Base-by-base conservation (phyloP, 768 basidiomycete genomes). In the Suillus lakei region DNA sequence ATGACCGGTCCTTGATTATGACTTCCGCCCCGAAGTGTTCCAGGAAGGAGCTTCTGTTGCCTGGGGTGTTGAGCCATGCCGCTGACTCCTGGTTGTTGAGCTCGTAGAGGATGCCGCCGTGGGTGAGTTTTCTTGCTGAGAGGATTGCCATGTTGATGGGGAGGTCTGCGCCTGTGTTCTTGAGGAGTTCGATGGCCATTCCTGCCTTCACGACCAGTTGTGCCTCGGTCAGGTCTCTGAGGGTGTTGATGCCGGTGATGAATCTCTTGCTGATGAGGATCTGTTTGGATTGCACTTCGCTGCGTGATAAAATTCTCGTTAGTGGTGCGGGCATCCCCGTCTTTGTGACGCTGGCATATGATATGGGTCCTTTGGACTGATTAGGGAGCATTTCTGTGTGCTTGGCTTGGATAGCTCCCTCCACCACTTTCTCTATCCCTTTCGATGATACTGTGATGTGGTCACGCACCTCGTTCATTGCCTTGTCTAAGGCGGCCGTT, bases 41-140 rank as follows among this genome's bases (percentile, higher is more conserved):
- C 1, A 67, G 63, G 51, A 74, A 72, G 0, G 36, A 16, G 8
- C 58, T 32, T 34, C 68, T 59, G 10, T 62, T 61, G 2, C 64
- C 46, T 0, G 63, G 36, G 0, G 32, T 30, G 15, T 53, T 48
- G 1, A 75, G 43, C 76, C 76, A 76, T 1, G 54, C 30, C 0
- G 64, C 70, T 0, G 67, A 66, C 15, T 62, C 59, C 9, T 39
- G 48, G 10, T 65, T 30, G 44, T 60, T 64, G 4, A 75, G 28
- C 21, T 72, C 67, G 7, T 67, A 62, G 1, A 73, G 15, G 0
- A 75, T 54, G 0, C 67, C 68, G 0, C 72, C 71, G 13, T 68
- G 64, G 7, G 50, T 21, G 6, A 71, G 56, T 6, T 55, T 30
- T 9, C n/a, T 16, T 10, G 62, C 30, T 5, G 51, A 46, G n/a